phyloP scores from a whole-genome alignment of 2,329 filamentous ascomycete genomes.

The Botrytis fragariae region DNA sequence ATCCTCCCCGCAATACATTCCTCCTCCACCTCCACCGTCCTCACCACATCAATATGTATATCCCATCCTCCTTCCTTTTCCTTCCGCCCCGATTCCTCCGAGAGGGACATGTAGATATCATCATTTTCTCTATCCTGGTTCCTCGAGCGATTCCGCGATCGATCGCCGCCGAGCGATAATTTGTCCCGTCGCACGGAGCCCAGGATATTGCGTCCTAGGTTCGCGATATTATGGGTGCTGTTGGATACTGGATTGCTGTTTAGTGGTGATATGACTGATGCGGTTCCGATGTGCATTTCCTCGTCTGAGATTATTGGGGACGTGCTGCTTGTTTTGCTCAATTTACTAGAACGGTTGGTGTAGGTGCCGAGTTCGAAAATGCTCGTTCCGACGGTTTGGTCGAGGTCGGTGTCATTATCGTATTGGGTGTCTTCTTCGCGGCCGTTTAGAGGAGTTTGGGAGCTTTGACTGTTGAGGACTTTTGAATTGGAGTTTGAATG shows the following conservation, averaged over 20 bases:
- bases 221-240: background rate
- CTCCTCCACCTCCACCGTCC: background rate
- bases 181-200: background rate
- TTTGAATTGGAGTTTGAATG: background rate
- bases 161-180: background rate
- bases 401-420: background rate
- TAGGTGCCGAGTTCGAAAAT: background rate
- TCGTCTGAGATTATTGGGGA: background rate
- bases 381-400: background rate
- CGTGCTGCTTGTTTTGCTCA: background rate
- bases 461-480: background rate
- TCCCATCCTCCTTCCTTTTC: background rate
- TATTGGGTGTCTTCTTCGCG: background rate
- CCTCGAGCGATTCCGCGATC: background rate
- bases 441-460: background rate
- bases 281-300: background rate
- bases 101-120: background rate
- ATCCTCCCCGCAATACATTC: background rate
- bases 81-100: background rate
- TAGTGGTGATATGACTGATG: background rate
- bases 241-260: background rate
- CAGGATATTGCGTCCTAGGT: background rate
- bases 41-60: slow-evolving; percentile 6
- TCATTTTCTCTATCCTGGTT: background rate
- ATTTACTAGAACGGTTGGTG: background rate